phyloP scores from a whole-genome alignment of 2,329 filamentous ascomycete genomes.

The Parasarocladium wereldwijsianum region DNA sequence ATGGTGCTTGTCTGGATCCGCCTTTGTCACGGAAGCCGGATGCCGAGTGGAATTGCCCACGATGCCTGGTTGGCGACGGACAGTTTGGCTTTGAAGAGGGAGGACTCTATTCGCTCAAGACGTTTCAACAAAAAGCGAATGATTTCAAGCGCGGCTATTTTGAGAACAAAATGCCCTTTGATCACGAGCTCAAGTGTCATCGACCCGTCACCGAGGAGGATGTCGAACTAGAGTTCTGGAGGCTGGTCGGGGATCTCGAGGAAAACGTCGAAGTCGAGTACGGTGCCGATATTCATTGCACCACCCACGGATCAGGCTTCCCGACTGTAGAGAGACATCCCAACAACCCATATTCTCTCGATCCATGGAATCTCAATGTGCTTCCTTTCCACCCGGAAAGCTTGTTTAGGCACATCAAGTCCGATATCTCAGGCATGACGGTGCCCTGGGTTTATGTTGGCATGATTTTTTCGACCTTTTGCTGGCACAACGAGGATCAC shows the following conservation, averaged over 20 bases:
- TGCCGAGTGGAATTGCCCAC: conserved; percentile 88
- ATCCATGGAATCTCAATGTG: conserved; percentile 93
- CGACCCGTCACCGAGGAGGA: conserved; percentile 84
- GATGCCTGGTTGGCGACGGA: conserved; percentile 88
- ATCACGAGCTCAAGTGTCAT: conserved; percentile 67
- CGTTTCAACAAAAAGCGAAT: conserved; percentile 91
- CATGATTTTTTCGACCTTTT: conserved; percentile 99
- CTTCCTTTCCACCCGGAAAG: conserved; percentile 83
- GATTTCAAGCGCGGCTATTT: conserved; percentile 95
- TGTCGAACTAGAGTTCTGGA: conserved; percentile 93
- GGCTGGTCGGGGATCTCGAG: conserved; percentile 80
- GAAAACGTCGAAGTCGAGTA: conserved; percentile 98
- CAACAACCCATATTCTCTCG: conserved; percentile 69
- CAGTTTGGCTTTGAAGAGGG: conserved; percentile 98
- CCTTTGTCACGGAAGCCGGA: conserved; percentile 65
- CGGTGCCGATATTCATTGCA: conserved; percentile 94
- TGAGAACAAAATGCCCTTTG: conserved; percentile 75
- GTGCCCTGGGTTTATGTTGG: conserved; percentile 98
- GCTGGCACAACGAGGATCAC: conserved; percentile 98
- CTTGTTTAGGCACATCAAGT: conserved; percentile 92
- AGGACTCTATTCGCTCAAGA: conserved; percentile 82
- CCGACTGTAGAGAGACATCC: conserved; percentile 88
- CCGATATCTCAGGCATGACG: conserved; percentile 97
- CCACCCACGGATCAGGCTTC: conserved; percentile 93
- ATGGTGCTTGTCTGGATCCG: conserved; percentile 79